phyloP scores from a whole-genome alignment of 2,329 filamentous ascomycete genomes.

The Davidsoniella eucalypti region DNA sequence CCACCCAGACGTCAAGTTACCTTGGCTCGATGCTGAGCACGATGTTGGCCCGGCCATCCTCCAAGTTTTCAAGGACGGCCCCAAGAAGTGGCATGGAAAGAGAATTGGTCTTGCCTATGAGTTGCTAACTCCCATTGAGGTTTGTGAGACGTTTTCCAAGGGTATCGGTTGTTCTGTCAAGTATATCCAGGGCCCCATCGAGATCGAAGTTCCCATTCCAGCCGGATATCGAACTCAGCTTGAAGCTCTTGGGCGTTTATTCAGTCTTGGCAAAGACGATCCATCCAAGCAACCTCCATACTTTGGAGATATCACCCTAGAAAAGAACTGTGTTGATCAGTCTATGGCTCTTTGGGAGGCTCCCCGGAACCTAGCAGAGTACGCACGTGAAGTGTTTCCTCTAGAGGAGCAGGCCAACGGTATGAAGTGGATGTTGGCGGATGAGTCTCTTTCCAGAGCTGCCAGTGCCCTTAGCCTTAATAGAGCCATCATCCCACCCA shows the following conservation, averaged over 20 bases:
- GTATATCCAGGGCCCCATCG: conserved; percentile 65
- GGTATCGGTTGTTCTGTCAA: conserved; percentile 62
- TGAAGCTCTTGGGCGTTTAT: conserved; percentile 47
- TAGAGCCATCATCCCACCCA: conserved; percentile 6
- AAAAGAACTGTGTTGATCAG: conserved; percentile 51
- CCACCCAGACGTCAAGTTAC: conserved; percentile 72
- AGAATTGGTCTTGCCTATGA: conserved; percentile 83
- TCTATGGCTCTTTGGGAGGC: conserved; percentile 82
- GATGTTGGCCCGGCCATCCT: conserved; percentile 84
- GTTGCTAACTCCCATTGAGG: conserved; percentile 67
- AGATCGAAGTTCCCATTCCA: conserved; percentile 73
- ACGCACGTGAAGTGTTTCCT: conserved; percentile 83
- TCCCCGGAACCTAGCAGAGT: conserved; percentile 79
- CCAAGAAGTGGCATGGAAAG: conserved; percentile 62
- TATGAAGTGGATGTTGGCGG: conserved; percentile 71
- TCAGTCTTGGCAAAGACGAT: conserved; percentile 34
- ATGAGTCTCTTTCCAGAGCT: conserved; percentile 18
- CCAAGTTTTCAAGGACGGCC: conserved; percentile 89
- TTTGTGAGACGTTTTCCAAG: conserved; percentile 61
- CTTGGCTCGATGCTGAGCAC: conserved; percentile 93
- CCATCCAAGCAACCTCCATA: conserved; percentile 43
- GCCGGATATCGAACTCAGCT: conserved; percentile 80
- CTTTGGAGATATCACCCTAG: conserved; percentile 41
- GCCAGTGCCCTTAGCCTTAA: conserved; percentile 7
- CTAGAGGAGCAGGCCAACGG: conserved; percentile 92